These are phyloP conservation scores for Cladosporium sp. DNA, from an alignment of 2,329 filamentous ascomycete species.

Conservation along the genomic window DNA sequence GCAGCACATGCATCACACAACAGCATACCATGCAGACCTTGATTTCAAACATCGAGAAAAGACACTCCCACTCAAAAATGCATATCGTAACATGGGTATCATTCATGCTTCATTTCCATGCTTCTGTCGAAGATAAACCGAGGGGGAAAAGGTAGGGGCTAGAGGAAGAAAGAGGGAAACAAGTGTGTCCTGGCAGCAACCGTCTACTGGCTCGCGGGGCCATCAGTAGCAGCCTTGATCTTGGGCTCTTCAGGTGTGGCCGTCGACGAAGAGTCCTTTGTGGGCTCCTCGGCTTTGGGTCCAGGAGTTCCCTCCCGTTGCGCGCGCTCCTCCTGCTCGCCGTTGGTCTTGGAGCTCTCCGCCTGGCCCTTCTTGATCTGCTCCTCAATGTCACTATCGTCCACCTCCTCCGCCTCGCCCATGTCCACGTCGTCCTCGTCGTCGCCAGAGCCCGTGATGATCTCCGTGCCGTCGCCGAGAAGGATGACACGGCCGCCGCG, in stretches of 20 bases:
- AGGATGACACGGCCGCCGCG: slow-evolving; percentile 84
- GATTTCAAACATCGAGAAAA: not conserved
- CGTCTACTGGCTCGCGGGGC: slow-evolving; percentile 22
- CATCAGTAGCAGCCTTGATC: slow-evolving; percentile 27
- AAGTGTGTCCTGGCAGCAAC: not conserved
- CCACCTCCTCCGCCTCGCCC: slow-evolving; percentile 59
- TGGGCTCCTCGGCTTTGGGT: slow-evolving; percentile 41
- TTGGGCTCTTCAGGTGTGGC: slow-evolving; percentile 32
- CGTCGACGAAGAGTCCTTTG: slow-evolving; percentile 20
- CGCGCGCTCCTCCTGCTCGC: slow-evolving; percentile 3
- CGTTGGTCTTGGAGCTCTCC: slow-evolving; percentile 30
- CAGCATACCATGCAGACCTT: not conserved
- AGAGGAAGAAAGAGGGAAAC: not conserved
- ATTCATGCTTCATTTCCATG: slow-evolving; percentile 22
- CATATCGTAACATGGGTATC: slow-evolving; percentile 21
- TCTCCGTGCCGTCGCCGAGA: slow-evolving; percentile 91
- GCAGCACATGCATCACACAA: not conserved
- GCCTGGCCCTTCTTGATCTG: slow-evolving; percentile 70
- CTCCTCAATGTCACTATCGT: slow-evolving; percentile 79
- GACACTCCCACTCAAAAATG: not conserved
- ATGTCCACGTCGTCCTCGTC: slow-evolving; percentile 82
- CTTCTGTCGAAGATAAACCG: slow-evolving; percentile 13
- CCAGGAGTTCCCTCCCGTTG: slow-evolving; percentile 54
- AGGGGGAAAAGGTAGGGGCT: not conserved
- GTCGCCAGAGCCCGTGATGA: slow-evolving; percentile 72